phyloP scores from a whole-genome alignment of 2,329 filamentous ascomycete genomes.

The Arthrobotrys sphaeroides region DNA sequence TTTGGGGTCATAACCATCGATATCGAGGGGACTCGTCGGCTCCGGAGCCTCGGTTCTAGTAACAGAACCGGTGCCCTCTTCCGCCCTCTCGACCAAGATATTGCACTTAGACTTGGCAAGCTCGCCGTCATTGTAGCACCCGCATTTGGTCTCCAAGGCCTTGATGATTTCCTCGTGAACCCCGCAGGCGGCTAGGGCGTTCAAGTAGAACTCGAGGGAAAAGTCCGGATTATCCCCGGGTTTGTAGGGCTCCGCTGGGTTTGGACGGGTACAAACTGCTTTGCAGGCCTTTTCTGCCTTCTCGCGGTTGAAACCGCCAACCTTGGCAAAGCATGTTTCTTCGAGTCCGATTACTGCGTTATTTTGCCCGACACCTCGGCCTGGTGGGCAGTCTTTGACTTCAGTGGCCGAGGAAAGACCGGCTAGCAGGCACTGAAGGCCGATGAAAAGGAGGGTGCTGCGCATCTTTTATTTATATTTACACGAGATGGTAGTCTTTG shows the following conservation, averaged over 20 bases:
- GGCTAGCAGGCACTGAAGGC: not conserved
- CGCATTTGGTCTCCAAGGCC: not conserved
- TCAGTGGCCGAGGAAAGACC: not conserved
- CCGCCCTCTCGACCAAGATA: not conserved
- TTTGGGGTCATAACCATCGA: not conserved
- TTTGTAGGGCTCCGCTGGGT: not conserved
- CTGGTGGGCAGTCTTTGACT: slow-evolving; percentile 3
- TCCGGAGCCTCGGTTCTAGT: not conserved
- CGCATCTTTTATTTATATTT: not conserved
- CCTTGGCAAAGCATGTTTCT: not conserved
- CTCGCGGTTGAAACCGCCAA: not conserved
- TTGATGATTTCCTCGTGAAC: not conserved
- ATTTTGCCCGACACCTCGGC: not conserved
- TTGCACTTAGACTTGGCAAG: not conserved
- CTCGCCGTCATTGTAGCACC: not conserved
- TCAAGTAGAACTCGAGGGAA: not conserved
- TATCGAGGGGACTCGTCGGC: not conserved
- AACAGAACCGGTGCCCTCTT: not conserved
- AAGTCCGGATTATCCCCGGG: not conserved
- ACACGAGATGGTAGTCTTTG: too few species aligned
- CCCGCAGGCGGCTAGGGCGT: not conserved
- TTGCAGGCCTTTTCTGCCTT: not conserved
- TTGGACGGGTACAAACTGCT: not conserved
- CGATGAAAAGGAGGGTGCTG: not conserved
- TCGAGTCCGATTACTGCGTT: not conserved